These are phyloP conservation scores for Wickerhamomyces sp. DNA, from an alignment of 1,139 yeast genomes.

Conservation along the genomic window DNA sequence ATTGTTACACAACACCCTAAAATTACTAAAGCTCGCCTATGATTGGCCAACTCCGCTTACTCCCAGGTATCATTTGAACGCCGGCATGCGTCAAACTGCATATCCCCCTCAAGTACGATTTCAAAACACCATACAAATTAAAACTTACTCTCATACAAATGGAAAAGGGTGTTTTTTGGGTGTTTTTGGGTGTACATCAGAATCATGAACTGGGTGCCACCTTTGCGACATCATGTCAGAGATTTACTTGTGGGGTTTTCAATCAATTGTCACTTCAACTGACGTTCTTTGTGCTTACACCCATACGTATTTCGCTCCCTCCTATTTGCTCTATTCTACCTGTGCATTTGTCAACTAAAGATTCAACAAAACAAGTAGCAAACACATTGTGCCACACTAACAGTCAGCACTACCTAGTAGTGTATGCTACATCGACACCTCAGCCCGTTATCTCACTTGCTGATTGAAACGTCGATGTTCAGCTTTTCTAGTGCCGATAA, in stretches of 20 bases:
- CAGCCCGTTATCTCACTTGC: no score
- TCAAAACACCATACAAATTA: slow-evolving; percentile 1
- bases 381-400: no score
- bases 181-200: slow-evolving; percentile 3
- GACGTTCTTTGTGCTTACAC: neutral
- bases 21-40: neutral
- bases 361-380: no score
- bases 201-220: neutral
- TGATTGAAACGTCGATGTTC: no score
- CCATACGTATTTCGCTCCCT: neutral
- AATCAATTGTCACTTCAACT: no score
- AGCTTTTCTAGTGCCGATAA: neutral
- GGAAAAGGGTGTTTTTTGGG: slow-evolving; percentile 1
- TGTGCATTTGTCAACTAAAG: no score
- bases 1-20: neutral
- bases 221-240: no score
- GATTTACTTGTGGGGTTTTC: no score
- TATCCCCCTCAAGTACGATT: neutral
- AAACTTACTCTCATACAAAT: neutral
- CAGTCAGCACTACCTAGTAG: no score
- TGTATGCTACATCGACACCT: no score
- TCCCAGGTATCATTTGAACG: neutral
- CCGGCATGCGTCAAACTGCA: neutral
- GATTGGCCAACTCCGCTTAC: neutral
- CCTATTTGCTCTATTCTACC: slow-evolving; percentile 1